Base-by-base conservation (phyloP, 208 protist species). In the Acanthamoeba lenticulata region DNA sequence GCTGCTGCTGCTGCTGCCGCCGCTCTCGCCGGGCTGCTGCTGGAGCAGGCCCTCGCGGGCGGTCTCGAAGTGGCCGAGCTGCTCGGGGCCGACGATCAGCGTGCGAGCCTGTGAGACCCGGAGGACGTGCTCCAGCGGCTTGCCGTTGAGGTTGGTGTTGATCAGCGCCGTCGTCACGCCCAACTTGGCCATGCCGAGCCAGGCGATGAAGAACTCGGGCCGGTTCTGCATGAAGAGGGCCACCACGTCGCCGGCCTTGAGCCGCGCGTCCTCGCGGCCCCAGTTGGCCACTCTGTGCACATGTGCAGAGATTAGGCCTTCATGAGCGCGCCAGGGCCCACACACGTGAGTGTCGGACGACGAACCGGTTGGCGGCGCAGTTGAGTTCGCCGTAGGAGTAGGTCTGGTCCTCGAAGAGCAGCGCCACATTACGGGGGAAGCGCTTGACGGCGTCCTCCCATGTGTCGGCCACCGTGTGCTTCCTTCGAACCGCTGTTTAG, bases 151-250 rank as follows among this genome's bases (percentile, higher is more conserved):
- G 40, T 95, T 88, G 49, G 40, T 89, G 49, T 95, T 94, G 90
- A 96, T 86, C 19, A 96, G 85, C 29, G 94, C 88, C 19, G 72
- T 85, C n/a, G 86, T 45, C n/a, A 92, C 89, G 40, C 95, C 93
- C 9, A 90, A 15, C 62, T 79, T 79, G 69, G 69, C 69, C 69
- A 79, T 19, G 40, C 69, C 69, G 36, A 79, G 32, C 69, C 69
- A 79, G 11, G 93, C 29, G 49, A 96, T 44, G 67, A 62, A 65
- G 49, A 89, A 94, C 44, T 92, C 60, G 11, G 94, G 94, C 27
- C 91, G 55, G 24, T 90, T 94, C 21, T 60, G 38, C 42, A 57
- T 91, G 45, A 95, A 65, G 32, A 96, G 40, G 17, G 86, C 90
- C 36, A 95, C 94, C 6, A 89, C 65, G 27, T 92, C 88, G 40